These are phyloP conservation scores for Cynanchum wilfordii DNA, from an alignment of 257 asterid species.

Conservation along the genomic window DNA sequence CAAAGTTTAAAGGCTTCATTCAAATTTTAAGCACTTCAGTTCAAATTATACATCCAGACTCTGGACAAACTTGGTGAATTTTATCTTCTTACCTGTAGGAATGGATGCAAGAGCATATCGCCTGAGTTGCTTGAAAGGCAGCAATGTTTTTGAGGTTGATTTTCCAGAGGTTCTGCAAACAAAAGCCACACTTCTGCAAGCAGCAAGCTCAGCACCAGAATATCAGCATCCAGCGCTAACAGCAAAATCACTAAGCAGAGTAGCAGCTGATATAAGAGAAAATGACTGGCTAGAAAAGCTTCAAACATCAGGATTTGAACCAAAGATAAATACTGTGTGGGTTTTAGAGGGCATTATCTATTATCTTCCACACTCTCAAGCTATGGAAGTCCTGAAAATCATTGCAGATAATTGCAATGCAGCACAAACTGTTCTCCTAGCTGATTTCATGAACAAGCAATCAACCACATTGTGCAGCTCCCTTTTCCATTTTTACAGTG, in stretches of 20 bases:
- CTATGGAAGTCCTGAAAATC: slow-evolving; percentile 61
- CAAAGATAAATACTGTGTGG: slow-evolving; percentile 71
- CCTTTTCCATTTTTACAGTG: slow-evolving; percentile 74
- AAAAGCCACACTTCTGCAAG: slow-evolving; percentile 67
- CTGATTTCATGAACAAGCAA: slow-evolving; percentile 96
- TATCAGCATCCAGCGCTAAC: slow-evolving; percentile 51
- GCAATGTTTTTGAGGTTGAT: slow-evolving; percentile 81
- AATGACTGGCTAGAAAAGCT: slow-evolving; percentile 92
- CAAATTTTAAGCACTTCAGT: background rate
- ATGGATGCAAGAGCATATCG: slow-evolving; percentile 95
- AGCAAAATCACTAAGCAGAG: slow-evolving; percentile 76
- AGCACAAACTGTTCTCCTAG: slow-evolving; percentile 72
- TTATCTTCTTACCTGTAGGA: slow-evolving; percentile 50
- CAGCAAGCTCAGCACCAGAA: slow-evolving; percentile 41
- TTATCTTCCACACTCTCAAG: slow-evolving; percentile 67
- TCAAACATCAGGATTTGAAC: slow-evolving; percentile 68
- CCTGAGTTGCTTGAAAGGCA: slow-evolving; percentile 71
- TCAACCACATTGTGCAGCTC: slow-evolving; percentile 77
- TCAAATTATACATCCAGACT: background rate
- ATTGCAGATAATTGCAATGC: slow-evolving; percentile 63
- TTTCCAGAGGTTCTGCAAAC: slow-evolving; percentile 71
- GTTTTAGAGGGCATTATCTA: slow-evolving; percentile 83
- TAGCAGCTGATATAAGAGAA: slow-evolving; percentile 80
- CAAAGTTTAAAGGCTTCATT: background rate
- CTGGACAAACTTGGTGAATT: slow-evolving; percentile 5